Conservation (phyloP, 2,329 filamentous ascomycete genomes). For the Thielaviopsis ethacetica region DNA sequence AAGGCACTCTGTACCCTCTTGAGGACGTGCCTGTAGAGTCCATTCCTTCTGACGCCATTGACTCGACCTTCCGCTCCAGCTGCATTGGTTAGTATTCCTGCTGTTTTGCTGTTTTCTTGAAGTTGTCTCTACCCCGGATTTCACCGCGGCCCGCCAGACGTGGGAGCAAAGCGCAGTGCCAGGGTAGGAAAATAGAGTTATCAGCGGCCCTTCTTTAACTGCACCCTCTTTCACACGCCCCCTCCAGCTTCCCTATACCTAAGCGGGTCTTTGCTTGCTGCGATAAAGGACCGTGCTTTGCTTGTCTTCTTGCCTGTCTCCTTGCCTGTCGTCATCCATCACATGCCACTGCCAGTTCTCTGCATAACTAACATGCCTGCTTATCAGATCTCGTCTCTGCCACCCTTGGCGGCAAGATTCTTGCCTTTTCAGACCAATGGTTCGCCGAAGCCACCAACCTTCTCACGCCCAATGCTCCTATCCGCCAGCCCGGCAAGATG, state of each 20-base stretch:
- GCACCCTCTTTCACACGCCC: neutral
- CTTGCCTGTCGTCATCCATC: neutral
- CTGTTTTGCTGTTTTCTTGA: neutral
- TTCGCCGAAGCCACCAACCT: constrained; percentile 51
- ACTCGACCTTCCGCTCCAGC: constrained; percentile 43
- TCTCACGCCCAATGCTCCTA: constrained; percentile 44
- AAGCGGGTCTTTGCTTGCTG: neutral
- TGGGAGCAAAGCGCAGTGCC: neutral
- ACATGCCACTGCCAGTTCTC: neutral
- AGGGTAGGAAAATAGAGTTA: neutral
- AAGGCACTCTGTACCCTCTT: constrained; percentile 33
- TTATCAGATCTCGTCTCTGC: constrained; percentile 41
- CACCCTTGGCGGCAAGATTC: constrained; percentile 43
- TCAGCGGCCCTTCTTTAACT: neutral
- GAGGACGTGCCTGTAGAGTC: constrained; percentile 33
- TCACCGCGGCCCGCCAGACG: neutral
- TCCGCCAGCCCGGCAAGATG: constrained; percentile 49
- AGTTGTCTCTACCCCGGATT: constrained; percentile 1
- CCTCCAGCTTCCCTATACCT: neutral
- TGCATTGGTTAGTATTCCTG: constrained; percentile 33
- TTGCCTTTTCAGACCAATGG: constrained; percentile 52
- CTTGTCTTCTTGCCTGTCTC: neutral
- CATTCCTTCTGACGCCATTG: constrained; percentile 38
- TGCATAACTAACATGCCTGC: neutral
- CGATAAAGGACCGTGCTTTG: neutral